A percentile compares a stretch with the other conserved stretches of the same genome.
Conservation (phyloP, 768 basidiomycete species). For the Pisolithus microcarpus region DNA sequence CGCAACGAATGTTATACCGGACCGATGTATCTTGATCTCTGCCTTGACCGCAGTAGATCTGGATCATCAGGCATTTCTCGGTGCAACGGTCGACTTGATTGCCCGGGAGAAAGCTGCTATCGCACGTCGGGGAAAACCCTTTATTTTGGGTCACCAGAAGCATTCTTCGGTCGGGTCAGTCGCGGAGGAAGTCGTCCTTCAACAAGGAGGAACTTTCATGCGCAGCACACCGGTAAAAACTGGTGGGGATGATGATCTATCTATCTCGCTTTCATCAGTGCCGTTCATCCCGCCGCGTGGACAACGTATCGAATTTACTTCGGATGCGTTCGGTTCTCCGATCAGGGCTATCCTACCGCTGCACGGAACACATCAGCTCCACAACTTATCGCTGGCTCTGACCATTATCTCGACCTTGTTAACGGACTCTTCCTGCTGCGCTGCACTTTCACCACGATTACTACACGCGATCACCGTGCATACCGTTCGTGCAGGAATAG, state of each 20-base stretch:
- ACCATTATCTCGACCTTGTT: constrained; percentile 54
- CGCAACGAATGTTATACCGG: constrained; percentile 86
- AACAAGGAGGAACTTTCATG: constrained; percentile 37
- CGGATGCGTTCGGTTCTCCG: constrained; percentile 38
- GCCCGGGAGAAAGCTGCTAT: constrained; percentile 82
- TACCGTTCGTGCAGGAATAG: constrained; percentile 52
- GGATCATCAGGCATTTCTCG: constrained; percentile 90
- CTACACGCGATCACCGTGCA: constrained; percentile 38
- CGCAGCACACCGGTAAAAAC: constrained; percentile 27
- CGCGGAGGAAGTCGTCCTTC: constrained; percentile 37
- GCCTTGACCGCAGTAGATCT: constrained; percentile 82
- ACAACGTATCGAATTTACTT: constrained; percentile 36
- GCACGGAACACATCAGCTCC: constrained; percentile 76
- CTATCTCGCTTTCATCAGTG: constrained; percentile 26
- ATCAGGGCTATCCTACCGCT: constrained; percentile 55
- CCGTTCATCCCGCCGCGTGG: constrained; percentile 30
- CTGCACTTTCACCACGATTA: constrained; percentile 9
- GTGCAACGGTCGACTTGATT: constrained; percentile 65
- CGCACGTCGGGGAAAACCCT: constrained; percentile 50
- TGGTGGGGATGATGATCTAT: constrained; percentile 25
- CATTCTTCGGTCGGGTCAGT: constrained; percentile 41
- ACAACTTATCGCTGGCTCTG: constrained; percentile 71
- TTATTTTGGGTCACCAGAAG: constrained; percentile 62
- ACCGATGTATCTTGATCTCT: constrained; percentile 63
- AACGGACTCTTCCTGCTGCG: constrained; percentile 29